Evolutionary conservation across 2,329 filamentous ascomycete genomes (phyloP).

Genomic region (Paraconiothyrium brasiliense): DNA sequence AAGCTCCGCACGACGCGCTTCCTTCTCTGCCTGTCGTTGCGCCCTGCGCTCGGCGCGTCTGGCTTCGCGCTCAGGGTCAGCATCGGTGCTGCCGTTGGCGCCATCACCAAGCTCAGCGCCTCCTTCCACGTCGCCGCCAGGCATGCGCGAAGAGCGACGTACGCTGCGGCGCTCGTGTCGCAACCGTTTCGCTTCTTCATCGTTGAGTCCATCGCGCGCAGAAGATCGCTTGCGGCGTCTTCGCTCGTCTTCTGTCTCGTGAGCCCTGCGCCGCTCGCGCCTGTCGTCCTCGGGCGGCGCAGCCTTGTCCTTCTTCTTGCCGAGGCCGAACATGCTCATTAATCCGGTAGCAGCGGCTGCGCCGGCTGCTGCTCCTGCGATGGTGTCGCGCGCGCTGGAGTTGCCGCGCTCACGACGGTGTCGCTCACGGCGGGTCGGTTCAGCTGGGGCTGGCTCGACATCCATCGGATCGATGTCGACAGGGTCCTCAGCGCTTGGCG

Average conservation of each 20-base stretch:
- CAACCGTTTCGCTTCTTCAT: constrained; percentile 49
- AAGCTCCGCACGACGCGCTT: constrained; percentile 40
- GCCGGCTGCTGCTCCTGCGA: constrained; percentile 41
- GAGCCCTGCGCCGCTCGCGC: constrained; percentile 44
- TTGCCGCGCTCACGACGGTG: constrained; percentile 63
- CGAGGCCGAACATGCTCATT: constrained; percentile 62
- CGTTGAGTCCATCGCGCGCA: constrained; percentile 43
- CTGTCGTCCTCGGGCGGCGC: constrained; percentile 38
- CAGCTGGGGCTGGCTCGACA: constrained; percentile 58
- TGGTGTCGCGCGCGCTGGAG: constrained; percentile 67
- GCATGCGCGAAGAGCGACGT: constrained; percentile 35
- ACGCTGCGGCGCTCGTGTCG: constrained; percentile 49
- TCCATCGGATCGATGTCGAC: constrained; percentile 52
- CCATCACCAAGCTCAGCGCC: constrained; percentile 24
- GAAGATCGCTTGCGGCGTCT: constrained; percentile 50
- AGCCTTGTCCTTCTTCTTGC: constrained; percentile 45
- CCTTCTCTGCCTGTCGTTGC: constrained; percentile 48
- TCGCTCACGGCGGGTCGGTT: constrained; percentile 57
- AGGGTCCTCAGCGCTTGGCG: constrained; percentile 55
- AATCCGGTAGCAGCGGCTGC: constrained; percentile 61
- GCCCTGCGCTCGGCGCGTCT: constrained; percentile 47
- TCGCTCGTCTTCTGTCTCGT: constrained; percentile 50
- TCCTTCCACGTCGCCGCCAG: constrained; percentile 34
- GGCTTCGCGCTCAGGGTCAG: constrained; percentile 50
- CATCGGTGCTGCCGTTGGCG: constrained; percentile 41